Evolutionary conservation across 2,329 filamentous ascomycete genomes (phyloP), one percentile per base, ranked within the genome.

Genomic region (Teratosphaeria nubilosa): DNA sequence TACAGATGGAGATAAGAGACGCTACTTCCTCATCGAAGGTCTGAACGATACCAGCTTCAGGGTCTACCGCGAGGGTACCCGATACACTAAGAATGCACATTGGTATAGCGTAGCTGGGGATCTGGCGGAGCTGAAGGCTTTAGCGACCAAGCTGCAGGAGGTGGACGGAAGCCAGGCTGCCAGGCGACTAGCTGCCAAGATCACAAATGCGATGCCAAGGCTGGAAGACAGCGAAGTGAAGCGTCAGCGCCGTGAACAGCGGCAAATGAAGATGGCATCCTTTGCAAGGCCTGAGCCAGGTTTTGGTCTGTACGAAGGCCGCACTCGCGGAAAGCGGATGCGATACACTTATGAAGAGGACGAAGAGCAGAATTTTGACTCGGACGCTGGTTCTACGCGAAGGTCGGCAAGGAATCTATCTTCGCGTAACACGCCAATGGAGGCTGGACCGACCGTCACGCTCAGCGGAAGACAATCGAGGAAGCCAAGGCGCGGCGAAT

Each of bases 191-290:
- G 85, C 87, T 60, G 84, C 87, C 65, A 88, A 86, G 72, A 95
- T 99, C 68, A 73, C 80, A 37, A 82, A 84, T 56, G 91, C 91
- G 11, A 83, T 97, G 34, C 90, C 91, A 34, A 85, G 91, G 34
- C 96, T 99, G 66, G 92, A 97, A 73, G 90, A 88, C 37, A 91
- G 90, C 5, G 91, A 97, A 74, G 91, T 95, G 88, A 97, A 96
- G 82, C 89, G 94, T 57, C 90, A 86, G 73, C 87, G 91, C 51
- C 87, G 94, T 59, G 94, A 99, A 68, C 97, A 99, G 69, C 86
- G 94, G 16, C 83, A 90, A 70, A 81, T 85, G 66, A 89, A 90
- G 62, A 92, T 92, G 69, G 89, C 92, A 61, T 86, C 88, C 59
- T 97, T 97, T 75, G 82, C 87, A 64, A 84, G 91, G 5, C 90